Base-by-base conservation (phyloP, 2,329 filamentous ascomycete species). In the Sclerotinia borealis region DNA sequence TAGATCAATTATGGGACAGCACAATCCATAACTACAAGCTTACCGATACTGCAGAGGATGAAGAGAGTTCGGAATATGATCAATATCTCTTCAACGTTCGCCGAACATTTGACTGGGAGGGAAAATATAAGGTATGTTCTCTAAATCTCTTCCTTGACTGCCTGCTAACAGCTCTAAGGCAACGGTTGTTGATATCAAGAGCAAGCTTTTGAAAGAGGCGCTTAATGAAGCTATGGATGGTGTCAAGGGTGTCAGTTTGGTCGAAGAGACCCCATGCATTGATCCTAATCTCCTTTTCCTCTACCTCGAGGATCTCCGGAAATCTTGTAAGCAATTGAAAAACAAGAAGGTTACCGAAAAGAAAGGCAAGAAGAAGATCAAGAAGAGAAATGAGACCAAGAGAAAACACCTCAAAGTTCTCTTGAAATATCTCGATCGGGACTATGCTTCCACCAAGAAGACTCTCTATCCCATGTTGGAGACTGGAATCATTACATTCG, bases 401-500 rank as follows among this genome's bases (percentile, higher is more conserved):
- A 79, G 82, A 37, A 77, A 81, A 22, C 85, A 91, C 60, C 82
- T 93, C 68, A 92, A 91, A 72, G 79, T 92, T 0, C 81, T 96
- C 4, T 76, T 92, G 60, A 85, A 85, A 62, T 95, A 92, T 70
- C 79, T 95, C n/a, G 88, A 93, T 69, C 85, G 87, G 65, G 93
- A 96, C 75, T 96, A 91, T 71, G 84, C 86, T 1, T 82, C 90
- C 22, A 86, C 83, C 39, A 93, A 93, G 73, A 91, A 92, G 75
- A 90, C 88, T 1, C 81, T 96, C 0, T 88, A 92, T 68, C 90
- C 91, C 0, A 85, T 96, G 77, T 79, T 96, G 2, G 84, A 92
- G 67, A 89, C 88, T 37, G 91, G 91, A 10, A 86, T 92, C 50
- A 96, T 96, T 73, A 96, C 91, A 0, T 96, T 93, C 69, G 91